phyloP scores from a whole-genome alignment of 106 monocot species.

The Platanthera zijinensis region DNA sequence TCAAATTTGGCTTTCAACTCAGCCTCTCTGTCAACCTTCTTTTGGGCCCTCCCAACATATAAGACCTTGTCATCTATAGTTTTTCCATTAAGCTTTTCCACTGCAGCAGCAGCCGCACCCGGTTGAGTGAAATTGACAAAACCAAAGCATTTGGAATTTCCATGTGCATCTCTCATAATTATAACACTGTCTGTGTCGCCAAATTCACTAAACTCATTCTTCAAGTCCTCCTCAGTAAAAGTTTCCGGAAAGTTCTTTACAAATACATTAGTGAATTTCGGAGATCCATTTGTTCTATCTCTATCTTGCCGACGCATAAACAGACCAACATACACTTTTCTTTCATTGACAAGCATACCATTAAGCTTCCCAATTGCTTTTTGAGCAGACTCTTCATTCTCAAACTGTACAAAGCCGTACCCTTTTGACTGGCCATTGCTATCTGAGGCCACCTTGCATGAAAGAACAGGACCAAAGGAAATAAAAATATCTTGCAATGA shows the following conservation, averaged over 20 bases:
- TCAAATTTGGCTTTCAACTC: slow-evolving; percentile 53
- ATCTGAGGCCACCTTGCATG: slow-evolving; percentile 53
- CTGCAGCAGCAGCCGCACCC: slow-evolving; percentile 35
- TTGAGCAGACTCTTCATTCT: slow-evolving; percentile 41
- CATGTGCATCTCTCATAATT: slow-evolving; percentile 49
- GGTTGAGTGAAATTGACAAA: slow-evolving; percentile 49
- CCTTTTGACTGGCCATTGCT: slow-evolving; percentile 49
- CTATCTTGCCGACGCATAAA: slow-evolving; percentile 41
- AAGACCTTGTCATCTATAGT: slow-evolving; percentile 37
- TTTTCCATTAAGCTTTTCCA: slow-evolving; percentile 40
- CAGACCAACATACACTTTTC: slow-evolving; percentile 40
- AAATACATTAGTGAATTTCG: slow-evolving; percentile 61
- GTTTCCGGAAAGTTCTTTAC: slow-evolving; percentile 50
- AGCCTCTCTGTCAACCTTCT: slow-evolving; percentile 51
- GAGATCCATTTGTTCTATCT: slow-evolving; percentile 17
- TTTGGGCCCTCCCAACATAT: slow-evolving; percentile 59
- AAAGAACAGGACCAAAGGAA: slow-evolving; percentile 31
- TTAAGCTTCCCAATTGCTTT: slow-evolving; percentile 40
- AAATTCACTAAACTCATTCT: slow-evolving; percentile 28
- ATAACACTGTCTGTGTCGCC: slow-evolving; percentile 47
- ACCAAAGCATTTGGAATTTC: slow-evolving; percentile 56
- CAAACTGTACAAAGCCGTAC: slow-evolving; percentile 65
- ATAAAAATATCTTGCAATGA: slow-evolving; percentile 26
- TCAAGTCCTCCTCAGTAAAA: slow-evolving; percentile 39
- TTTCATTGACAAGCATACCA: slow-evolving; percentile 47